Base-by-base conservation (phyloP, 352 stramenopile genomes). In the Plasmopara viticola region DNA sequence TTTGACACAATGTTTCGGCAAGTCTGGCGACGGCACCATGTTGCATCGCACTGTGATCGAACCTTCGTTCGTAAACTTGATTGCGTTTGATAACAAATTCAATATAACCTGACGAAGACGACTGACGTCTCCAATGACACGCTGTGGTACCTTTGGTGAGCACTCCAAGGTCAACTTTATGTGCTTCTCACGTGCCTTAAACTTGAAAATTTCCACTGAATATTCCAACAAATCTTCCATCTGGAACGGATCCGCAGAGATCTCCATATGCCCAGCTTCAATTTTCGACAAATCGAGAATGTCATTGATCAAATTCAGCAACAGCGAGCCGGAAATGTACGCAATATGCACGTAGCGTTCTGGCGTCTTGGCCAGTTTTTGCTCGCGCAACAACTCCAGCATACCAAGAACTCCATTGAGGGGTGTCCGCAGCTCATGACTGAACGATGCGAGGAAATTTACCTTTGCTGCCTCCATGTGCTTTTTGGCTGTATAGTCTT, bases 211-310 rank as follows among this genome's bases (percentile, higher is more conserved):
- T 41, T 96, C 85, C 34, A 84, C 71, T 17, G 79, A 82, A 51
- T 90, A 84, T 37, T 95, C 81, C 14, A 86, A 48, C 44, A 78
- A 30, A 20, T 86, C 79, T 49, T 85, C 51, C 69, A 94, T 74
- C 57, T 92, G 65, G 56, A 82, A 80, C 50, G 72, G 82, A 66
- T 94, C 76, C 44, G 74, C 67, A 53, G 75, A 79, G 57, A 94
- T 77, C 56, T 90, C 72, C 69, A 85, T 75, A 62, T 87, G 90
- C 0, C 87, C 87, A 15, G 91, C 87, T 72, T 97, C 89, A 68
- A 96, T 96, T 60, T 91, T 91, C 4, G 86, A 94, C 40, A 94
- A 66, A 61, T 94, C 84, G 13, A 94, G 71, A 48, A 94, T 94
- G 51, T 94, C 84, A 62, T 94, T 87, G 56, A 87, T 87, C 15